A percentile compares a stretch with the other conserved stretches of the same genome.
Evolutionary conservation across 2,329 filamentous ascomycete genomes (phyloP).

Genomic region (Pseudogymnoascus destructans): DNA sequence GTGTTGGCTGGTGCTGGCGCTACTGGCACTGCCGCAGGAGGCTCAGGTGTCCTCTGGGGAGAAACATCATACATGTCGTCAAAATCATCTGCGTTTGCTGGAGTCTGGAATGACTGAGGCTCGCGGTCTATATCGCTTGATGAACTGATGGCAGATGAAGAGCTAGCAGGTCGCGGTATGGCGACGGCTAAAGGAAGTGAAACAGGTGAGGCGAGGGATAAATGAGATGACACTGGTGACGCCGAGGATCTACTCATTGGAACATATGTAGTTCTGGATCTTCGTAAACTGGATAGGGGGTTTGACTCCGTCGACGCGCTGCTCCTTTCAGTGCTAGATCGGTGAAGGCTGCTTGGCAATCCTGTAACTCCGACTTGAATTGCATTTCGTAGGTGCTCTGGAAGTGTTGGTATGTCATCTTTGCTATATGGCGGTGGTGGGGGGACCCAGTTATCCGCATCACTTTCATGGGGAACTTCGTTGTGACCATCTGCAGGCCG

Average conservation of each 20-base stretch:
- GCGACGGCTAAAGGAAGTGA: background rate
- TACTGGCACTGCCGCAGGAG: conserved; percentile 6
- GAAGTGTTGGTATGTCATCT: conserved; percentile 32
- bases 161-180: background rate
- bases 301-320: conserved; percentile 9
- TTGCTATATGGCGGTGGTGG: conserved; percentile 70
- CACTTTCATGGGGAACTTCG: conserved; percentile 72
- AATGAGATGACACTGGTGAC: background rate
- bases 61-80: conserved; percentile 27
- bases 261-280: background rate
- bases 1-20: background rate
- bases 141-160: conserved; percentile 4
- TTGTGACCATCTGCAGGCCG: conserved; percentile 55
- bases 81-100: conserved; percentile 15
- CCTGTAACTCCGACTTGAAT: conserved; percentile 23
- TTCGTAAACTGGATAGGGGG: background rate
- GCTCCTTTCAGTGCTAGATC: conserved; percentile 19
- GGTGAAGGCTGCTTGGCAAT: conserved; percentile 18
- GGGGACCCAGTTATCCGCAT: conserved; percentile 79
- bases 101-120: background rate
- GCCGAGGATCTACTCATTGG: background rate
- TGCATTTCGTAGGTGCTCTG: conserved; percentile 26
- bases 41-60: conserved; percentile 23
- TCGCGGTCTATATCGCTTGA: background rate
- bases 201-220: background rate